Percentiles rank a stretch among this genome's conserved stretches.
These are phyloP conservation scores for Lenzites betulinus DNA, from an alignment of 768 basidiomycete genomes.

Conservation along the genomic window DNA sequence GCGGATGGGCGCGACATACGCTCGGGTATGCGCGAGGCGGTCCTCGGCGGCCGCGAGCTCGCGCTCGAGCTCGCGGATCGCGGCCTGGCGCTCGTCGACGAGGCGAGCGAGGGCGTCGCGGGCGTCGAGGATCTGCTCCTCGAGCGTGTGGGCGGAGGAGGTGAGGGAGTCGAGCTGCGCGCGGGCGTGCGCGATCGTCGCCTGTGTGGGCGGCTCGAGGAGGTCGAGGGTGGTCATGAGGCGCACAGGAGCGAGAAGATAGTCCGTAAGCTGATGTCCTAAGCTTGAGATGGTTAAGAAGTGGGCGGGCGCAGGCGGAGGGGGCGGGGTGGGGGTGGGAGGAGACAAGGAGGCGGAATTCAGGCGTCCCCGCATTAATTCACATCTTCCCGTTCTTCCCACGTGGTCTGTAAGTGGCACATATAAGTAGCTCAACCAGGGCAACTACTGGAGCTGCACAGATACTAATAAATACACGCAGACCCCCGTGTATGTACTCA, in stretches of 20 bases:
- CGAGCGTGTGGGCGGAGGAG: constrained; percentile 36
- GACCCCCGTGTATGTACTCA: too few relatives aligned
- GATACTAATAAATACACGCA: too few relatives aligned
- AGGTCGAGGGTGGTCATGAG: constrained; percentile 37
- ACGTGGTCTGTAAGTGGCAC: too few relatives aligned
- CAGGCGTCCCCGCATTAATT: too few relatives aligned
- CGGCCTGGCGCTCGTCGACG: constrained; percentile 52
- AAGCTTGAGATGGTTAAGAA: not conserved
- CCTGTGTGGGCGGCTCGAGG: constrained; percentile 61
- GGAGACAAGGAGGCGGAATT: not conserved
- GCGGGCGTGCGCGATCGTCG: constrained; percentile 55
- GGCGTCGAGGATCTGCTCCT: constrained; percentile 50
- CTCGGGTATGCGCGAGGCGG: constrained; percentile 50
- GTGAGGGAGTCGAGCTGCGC: constrained; percentile 40
- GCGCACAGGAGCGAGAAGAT: not conserved
- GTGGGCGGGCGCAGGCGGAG: not conserved
- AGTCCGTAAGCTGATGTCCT: not conserved
- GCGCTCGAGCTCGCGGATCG: constrained; percentile 55
- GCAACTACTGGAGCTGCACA: too few relatives aligned
- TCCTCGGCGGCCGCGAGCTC: constrained; percentile 53
- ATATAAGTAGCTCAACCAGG: too few relatives aligned
- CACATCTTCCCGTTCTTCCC: too few relatives aligned
- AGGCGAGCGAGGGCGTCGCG: constrained; percentile 60
- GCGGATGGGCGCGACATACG: constrained; percentile 73
- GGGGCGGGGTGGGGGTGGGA: not conserved